Evolutionary conservation across 2,329 filamentous ascomycete genomes (phyloP), one percentile per base, ranked within the genome.

Genomic region (Aspergillus vadensis): DNA sequence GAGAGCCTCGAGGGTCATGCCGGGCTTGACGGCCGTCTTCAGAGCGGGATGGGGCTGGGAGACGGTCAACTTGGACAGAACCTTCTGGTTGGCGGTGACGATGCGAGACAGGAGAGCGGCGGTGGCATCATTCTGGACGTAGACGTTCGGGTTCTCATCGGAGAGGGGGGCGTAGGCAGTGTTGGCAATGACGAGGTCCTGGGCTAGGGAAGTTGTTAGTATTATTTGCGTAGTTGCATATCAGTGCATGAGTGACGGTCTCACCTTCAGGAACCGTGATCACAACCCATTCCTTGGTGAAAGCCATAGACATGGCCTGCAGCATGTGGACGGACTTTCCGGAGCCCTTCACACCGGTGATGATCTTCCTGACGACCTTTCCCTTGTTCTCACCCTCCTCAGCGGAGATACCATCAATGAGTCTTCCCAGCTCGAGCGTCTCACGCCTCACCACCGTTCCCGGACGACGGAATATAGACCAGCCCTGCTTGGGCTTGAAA

Each of bases 301-400:
- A 88, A 1, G 87, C 94, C 77, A 93, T 88, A 17, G 90, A 82
- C 84, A 96, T 86, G 41, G 90, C 90, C 79, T 98, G 93, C 49
- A 97, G 81, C 70, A 96, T 77, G 70, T 96, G 79, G 68, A 95
- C 86, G 74, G 91, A 97, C 85, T 98, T 99, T 38, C 95, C 95
- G 14, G 89, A 86, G 44, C 88, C 84, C 72, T 85, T 88, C 57
- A 86, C 85, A 3, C 95, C 95, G 48, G 85, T 88, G 53, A 97
- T 65, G 30, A 97, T 84, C 69, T 87, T 81, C 69, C 88, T 77
- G 9, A 77, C 68, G 17, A 75, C 73, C 59, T 73, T 74, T 44
- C 75, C 72, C 62, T 74, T 74, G n/a, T 72, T 69, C 47, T 72
- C 65, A 2, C 71, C 72, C 23, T 74, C 72, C 23, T 74, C 68